Evolutionary conservation across 1,284 basidiomycete genomes (phyloP), one percentile per base, ranked within the genome.

Genomic region (Schizophyllum amplum): DNA sequence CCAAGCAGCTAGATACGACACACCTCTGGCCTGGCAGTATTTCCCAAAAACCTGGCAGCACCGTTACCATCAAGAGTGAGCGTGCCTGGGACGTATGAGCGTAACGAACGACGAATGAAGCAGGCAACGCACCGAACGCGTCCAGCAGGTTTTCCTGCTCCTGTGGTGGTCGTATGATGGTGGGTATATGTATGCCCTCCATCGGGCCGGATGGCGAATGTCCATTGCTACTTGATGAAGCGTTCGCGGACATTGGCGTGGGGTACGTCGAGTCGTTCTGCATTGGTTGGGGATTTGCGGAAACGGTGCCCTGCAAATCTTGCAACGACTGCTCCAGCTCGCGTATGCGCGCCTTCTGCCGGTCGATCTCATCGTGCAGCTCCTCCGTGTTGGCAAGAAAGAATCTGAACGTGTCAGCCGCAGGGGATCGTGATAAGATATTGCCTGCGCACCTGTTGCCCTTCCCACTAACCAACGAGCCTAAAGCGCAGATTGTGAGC

Each of bases 321-420:
- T 70, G 68, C 33, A 87, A 73, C 0, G 78, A 83, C 24, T 74
- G 73, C 64, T 88, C 85, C 1, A 87, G 77, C 51, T 80, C 76
- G 23, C 75, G 74, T 49, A 85, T 80, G 20, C 84, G 81, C 4
- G 70, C 65, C 52, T 75, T 72, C 55, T 87, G 73, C 4, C 69
- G 65, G 27, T 82, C 81, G 13, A 87, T 81, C 61, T 79, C 76
- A 57, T 79, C 79, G 67, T 88, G 84, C 11, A 88, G 71, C 60
- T 87, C 84, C 61, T 81, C 80, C 1, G 83, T 86, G 62, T 81
- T 83, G 11, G 84, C 76, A 17, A 87, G 76, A 24, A 86, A 72
- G 58, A 84, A 74, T 48, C 82, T 83, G 61, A 6, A 24, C 24
- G 15, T 4, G 17, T 48, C 53, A 6, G 51, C 13, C 1, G 24